Evolutionary conservation across 2,329 filamentous ascomycete species (phyloP), one percentile per base, ranked within the genome.

Genomic region (Trichophaea hybrida): DNA sequence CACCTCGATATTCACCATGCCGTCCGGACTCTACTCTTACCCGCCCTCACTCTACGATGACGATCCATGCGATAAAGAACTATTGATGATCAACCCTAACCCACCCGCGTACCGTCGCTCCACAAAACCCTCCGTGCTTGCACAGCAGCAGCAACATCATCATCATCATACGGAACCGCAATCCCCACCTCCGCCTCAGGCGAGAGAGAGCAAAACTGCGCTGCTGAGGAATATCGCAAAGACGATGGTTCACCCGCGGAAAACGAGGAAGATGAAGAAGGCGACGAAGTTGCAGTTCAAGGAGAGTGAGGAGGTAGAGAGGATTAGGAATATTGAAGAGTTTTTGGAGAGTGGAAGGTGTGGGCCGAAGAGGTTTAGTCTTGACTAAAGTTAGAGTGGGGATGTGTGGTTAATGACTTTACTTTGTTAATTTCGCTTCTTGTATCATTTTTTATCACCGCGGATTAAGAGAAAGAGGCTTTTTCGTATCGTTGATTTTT

Each of bases 281-380:
- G 59, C 55, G 8, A 56, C 12, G 17, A 64, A 63, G 33, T 40
- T 8, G 6, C 59, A 63, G 38, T 32, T 37, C 49, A 50, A 52
- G 12, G 37, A 51, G 38, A 38, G 44, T 37, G 59, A 63, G 7
- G 59, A 63, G 31, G 33, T 15, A 8, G 54, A 59, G 10, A 58
- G 63, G 31, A 17, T 61, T 6, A 57, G 56, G 12, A 61, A 63
- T 58, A 64, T 64, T 6, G 56, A 61, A 17, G 61, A 61, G 31
- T 64, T 64, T 34, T 24, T 64, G 33, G 53, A 15, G 31, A 59
- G 63, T 34, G 63, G 63, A 15, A 51, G 61, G 61, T 15, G 53
- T 1, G 53, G 53, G 31, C 53, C 53, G 10, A 34, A n/a, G 51
- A n/a, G 24, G 24, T 24, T 24, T 24, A 24, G 24, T 24, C 24